Evolutionary conservation across 2,329 filamentous ascomycete genomes (phyloP).

Genomic region (Boeremia lycopersici): DNA sequence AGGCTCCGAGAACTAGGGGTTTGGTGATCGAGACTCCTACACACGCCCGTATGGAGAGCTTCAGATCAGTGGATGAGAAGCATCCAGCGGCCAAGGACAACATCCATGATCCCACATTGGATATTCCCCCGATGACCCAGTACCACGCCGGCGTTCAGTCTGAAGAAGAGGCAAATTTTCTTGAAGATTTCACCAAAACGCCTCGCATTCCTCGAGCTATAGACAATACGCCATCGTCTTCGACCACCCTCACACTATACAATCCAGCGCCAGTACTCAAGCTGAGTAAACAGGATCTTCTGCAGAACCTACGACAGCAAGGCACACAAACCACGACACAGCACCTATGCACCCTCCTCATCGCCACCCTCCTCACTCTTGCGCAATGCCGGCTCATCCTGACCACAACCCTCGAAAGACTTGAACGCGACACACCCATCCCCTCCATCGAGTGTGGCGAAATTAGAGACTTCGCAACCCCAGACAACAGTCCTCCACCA

Average conservation of each 20-base stretch:
- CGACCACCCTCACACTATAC: neutral
- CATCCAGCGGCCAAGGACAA: neutral
- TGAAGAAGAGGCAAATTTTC: neutral
- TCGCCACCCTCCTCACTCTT: neutral
- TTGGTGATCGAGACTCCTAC: neutral
- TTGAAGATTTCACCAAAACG: neutral
- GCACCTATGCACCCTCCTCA: neutral
- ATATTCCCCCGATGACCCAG: neutral
- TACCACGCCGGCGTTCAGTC: neutral
- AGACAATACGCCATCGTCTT: neutral
- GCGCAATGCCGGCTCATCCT: neutral
- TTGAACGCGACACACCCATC: neutral
- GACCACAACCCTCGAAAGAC: neutral
- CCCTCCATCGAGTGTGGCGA: neutral
- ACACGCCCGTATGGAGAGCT: neutral
- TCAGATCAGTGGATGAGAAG: neutral
- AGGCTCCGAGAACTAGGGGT: no score
- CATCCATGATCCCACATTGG: neutral
- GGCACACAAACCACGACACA: neutral
- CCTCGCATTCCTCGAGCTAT: no score
- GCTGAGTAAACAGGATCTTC: neutral
- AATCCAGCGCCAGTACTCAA: neutral
- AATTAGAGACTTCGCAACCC: neutral
- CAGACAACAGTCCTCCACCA: neutral
- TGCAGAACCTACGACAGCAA: neutral